These are phyloP conservation scores for Cladosporium sp. DNA, from an alignment of 2,329 filamentous ascomycete genomes.

Conservation along the genomic window DNA sequence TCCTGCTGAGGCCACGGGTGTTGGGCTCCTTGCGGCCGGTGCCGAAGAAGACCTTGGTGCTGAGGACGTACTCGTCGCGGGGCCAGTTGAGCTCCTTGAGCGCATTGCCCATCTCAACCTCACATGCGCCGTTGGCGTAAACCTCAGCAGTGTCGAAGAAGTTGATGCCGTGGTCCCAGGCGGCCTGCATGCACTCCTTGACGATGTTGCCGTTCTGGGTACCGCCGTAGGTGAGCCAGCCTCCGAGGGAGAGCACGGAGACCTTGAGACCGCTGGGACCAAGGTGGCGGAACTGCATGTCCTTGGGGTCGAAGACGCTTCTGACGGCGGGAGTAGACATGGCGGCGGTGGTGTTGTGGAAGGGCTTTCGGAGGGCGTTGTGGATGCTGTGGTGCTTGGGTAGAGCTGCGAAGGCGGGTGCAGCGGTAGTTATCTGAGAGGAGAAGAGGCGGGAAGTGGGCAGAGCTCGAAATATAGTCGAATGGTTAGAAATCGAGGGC, in stretches of 20 bases:
- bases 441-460: constrained; percentile 1
- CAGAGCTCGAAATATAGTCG: constrained; percentile 4
- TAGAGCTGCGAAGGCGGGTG: not conserved
- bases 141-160: constrained; percentile 47
- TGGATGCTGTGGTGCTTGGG: not conserved
- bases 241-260: constrained; percentile 48
- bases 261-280: constrained; percentile 48
- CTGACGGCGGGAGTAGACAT: constrained; percentile 33
- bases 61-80: constrained; percentile 43
- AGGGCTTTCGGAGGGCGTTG: not conserved
- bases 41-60: constrained; percentile 50
- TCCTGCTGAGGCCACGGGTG: constrained; percentile 47
- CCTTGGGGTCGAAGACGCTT: constrained; percentile 48
- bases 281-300: constrained; percentile 44
- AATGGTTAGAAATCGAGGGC: constrained; percentile 4
- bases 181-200: constrained; percentile 48
- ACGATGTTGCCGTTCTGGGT: constrained; percentile 48
- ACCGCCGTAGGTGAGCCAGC: constrained; percentile 45
- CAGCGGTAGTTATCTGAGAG: not conserved
- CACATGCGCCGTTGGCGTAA: constrained; percentile 58
- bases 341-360: constrained; percentile 18
- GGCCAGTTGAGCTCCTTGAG: constrained; percentile 47
- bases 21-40: constrained; percentile 54
- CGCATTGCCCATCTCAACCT: constrained; percentile 53
- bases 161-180: constrained; percentile 49